Evolutionary conservation across 2,329 filamentous ascomycete species (phyloP), one percentile per base, ranked within the genome.

Genomic region (Monosporascus ibericus): DNA sequence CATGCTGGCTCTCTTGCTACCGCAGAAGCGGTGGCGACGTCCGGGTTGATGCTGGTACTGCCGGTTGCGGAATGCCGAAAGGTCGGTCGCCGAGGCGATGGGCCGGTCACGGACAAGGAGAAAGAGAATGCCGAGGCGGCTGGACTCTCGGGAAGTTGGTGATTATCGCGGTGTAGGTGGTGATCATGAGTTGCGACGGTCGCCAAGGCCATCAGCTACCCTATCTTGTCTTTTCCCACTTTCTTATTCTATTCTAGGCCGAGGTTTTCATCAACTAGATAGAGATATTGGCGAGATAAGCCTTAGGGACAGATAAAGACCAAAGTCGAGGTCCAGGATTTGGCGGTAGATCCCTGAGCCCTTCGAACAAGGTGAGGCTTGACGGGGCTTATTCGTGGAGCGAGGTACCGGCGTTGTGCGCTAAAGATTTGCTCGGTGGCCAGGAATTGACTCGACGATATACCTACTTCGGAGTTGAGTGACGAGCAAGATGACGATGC

Each of bases 121-220:
- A 57, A 52, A 22, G 52, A 50, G 50, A 50, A 52, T 46, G 15
- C 20, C 5, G 42, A 46, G 22, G 39, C n/a, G 18, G 39, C n/a
- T 20, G 39, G 8, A 24, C 9, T 20, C 8, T 52, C 47, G 46
- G 46, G 49, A 52, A 48, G 37, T 27, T 50, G 55, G 48, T 48
- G 47, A 27, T 46, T 22, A 30, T 46, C 24, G 24, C n/a, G 20
- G 30, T 30, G 14, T 39, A 54, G 25, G 24, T 52, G 55, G 49
- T 57, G 60, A 50, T 57, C 60, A 56, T 58, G 59, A 48, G 67
- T 65, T 48, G 68, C 67, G 53, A 71, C 57, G 37, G 65, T 68
- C 37, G 69, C 65, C 55, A 70, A 71, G 60, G 71, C 69, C 71
- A 74, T 72, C 54, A 65, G 65, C 59, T 49, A 9, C 42, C 22